Conservation (phyloP, 805 yeast species). For the Metschnikowia corniflorae region DNA sequence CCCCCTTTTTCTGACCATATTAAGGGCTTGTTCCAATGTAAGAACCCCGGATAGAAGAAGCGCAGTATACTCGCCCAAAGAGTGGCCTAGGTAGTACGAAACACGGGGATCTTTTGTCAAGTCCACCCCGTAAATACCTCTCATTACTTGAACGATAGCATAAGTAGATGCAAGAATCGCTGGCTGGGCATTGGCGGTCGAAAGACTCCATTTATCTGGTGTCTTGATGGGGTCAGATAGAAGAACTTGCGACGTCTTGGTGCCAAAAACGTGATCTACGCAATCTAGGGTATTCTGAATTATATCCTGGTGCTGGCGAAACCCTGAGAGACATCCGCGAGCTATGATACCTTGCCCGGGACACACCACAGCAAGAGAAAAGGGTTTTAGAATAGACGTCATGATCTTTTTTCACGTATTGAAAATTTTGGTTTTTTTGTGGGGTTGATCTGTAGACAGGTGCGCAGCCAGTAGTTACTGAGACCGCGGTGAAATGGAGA, state of each 20-base stretch:
- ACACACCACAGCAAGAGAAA: constrained; percentile 15
- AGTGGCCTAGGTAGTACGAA: constrained; percentile 16
- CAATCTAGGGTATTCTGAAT: constrained; percentile 13
- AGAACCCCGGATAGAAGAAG: constrained; percentile 15
- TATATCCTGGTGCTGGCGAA: constrained; percentile 7
- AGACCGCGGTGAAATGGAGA: background rate
- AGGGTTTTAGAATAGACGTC: background rate
- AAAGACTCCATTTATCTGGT: constrained; percentile 15
- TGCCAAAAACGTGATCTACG: constrained; percentile 14
- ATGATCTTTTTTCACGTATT: background rate
- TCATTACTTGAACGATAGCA: constrained; percentile 9
- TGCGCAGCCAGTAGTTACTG: background rate
- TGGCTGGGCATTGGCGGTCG: constrained; percentile 47
- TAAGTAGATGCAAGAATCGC: constrained; percentile 44
- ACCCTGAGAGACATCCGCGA: constrained; percentile 14
- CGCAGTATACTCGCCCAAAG: constrained; percentile 20
- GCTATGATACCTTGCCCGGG: constrained; percentile 20
- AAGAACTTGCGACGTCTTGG: constrained; percentile 10
- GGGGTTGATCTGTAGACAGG: background rate
- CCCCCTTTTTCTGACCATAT: constrained; percentile 18
- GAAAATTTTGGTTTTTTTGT: background rate
- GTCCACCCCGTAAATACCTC: constrained; percentile 10
- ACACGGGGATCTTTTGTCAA: constrained; percentile 16
- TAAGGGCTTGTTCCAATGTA: constrained; percentile 13
- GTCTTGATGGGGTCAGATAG: constrained; percentile 8